phyloP scores from a whole-genome alignment of 1,139 yeast genomes.

The Geotrichum bryndzae region DNA sequence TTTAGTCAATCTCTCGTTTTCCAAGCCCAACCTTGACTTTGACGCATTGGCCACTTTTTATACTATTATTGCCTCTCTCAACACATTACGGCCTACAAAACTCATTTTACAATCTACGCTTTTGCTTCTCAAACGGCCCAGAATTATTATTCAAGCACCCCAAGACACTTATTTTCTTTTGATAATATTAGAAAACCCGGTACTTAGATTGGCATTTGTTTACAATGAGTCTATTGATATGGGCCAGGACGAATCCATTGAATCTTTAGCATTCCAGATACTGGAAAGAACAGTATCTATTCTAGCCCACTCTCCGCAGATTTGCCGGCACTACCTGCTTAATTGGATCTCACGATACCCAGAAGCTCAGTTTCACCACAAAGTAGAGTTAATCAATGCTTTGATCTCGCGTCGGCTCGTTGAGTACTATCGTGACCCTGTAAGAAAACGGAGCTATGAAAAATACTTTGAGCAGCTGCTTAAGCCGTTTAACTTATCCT shows the following conservation, averaged over 20 bases:
- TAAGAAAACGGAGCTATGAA: conserved; percentile 1
- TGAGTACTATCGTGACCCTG: conserved; percentile 17
- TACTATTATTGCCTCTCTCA: conserved; percentile 20
- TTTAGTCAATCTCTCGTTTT: conserved; percentile 23
- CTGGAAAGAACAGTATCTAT: conserved; percentile 62
- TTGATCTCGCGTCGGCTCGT: conserved; percentile 37
- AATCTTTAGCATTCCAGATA: conserved; percentile 51
- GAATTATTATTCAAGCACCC: conserved; percentile 23
- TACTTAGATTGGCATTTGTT: conserved; percentile 22
- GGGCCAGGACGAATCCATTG: conserved; percentile 7
- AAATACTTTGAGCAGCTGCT: background rate
- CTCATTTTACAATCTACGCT: conserved; percentile 23
- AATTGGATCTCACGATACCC: conserved; percentile 50
- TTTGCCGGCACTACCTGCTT: conserved; percentile 44
- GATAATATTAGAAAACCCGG: conserved; percentile 34
- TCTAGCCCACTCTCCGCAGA: conserved; percentile 46
- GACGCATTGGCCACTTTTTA: conserved; percentile 25
- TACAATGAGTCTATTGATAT: conserved; percentile 19
- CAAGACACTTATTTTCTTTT: conserved; percentile 28
- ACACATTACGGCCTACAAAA: conserved; percentile 21
- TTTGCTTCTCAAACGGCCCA: conserved; percentile 29
- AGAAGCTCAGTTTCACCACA: conserved; percentile 27
- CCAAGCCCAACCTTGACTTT: conserved; percentile 29
- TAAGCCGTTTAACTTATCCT: background rate
- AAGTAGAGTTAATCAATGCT: conserved; percentile 37